phyloP scores from a whole-genome alignment of 139 green algal genomes.

The Haematococcus lacustris region DNA sequence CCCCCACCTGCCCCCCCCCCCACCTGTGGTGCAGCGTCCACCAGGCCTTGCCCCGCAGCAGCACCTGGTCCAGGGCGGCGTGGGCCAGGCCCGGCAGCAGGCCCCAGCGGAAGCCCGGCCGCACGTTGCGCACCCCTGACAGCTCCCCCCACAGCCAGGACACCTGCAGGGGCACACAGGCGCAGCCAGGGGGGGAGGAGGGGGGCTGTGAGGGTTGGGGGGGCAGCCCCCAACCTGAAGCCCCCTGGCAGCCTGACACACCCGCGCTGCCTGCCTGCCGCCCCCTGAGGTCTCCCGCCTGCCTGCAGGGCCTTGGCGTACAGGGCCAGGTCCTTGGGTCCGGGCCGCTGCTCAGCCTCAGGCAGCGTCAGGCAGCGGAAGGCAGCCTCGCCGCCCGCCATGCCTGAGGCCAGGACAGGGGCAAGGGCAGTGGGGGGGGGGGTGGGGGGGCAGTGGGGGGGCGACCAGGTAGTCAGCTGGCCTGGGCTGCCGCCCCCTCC shows the following conservation, averaged over 20 bases:
- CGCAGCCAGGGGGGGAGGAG: too few species aligned
- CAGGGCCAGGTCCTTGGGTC: slow-evolving; percentile 36
- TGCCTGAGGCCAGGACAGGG: slow-evolving; percentile 86
- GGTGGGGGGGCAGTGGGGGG: too few species aligned
- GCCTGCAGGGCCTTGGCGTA: slow-evolving; percentile 47
- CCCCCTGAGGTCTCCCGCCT: too few species aligned
- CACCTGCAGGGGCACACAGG: too few species aligned
- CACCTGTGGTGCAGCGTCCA: slow-evolving; percentile 80
- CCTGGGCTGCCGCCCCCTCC: too few species aligned
- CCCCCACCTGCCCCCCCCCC: too few species aligned
- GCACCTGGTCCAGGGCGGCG: slow-evolving; percentile 63
- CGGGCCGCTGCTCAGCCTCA: slow-evolving; percentile 5
- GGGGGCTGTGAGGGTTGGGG: too few species aligned
- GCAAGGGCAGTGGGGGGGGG: too few species aligned
- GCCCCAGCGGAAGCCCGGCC: slow-evolving; percentile 61
- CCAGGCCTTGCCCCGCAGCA: slow-evolving; percentile 67
- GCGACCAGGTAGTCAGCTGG: too few species aligned
- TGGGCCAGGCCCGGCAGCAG: slow-evolving; percentile 61
- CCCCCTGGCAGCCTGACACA: too few species aligned
- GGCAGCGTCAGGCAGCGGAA: slow-evolving; percentile 42
- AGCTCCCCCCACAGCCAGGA: slow-evolving; percentile 74
- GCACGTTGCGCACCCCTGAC: slow-evolving; percentile 67
- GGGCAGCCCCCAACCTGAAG: too few species aligned
- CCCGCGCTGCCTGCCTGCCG: too few species aligned
- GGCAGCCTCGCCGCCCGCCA: slow-evolving; percentile 74